phyloP scores from a whole-genome alignment of 2,329 filamentous ascomycete genomes.

The Aspergillus felis region DNA sequence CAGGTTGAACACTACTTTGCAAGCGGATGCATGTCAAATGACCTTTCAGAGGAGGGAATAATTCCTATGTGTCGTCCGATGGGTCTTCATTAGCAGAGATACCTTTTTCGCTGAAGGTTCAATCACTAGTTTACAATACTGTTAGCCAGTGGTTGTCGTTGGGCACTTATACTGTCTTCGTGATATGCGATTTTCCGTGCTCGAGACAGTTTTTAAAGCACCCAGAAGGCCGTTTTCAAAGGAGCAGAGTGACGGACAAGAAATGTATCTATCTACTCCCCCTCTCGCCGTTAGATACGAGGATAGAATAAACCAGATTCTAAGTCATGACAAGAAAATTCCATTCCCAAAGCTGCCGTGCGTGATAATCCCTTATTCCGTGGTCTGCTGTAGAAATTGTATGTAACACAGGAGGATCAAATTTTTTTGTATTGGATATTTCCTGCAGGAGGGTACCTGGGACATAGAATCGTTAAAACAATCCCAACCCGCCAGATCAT shows the following conservation, averaged over 20 bases:
- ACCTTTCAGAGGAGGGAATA: no score
- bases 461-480: slow-evolving; percentile 39
- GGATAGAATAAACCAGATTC: slow-evolving; percentile 9
- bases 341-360: slow-evolving; percentile 13
- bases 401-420: slow-evolving; percentile 28
- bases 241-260: neutral
- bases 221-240: neutral
- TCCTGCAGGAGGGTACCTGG: slow-evolving; percentile 39
- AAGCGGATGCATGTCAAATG: neutral
- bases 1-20: neutral
- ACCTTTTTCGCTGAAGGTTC: no score
- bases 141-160: no score
- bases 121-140: no score
- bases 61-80: no score
- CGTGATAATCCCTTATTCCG: slow-evolving; percentile 7
- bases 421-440: slow-evolving; percentile 39
- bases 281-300: slow-evolving; percentile 3
- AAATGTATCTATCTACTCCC: neutral
- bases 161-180: no score
- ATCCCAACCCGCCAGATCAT: slow-evolving; percentile 35
- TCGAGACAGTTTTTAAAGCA: neutral
- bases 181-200: no score
- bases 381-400: slow-evolving; percentile 19
- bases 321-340: slow-evolving; percentile 11
- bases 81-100: no score